Conservation (phyloP, 345 rosid genomes). For the Mallotus nudiflorus region DNA sequence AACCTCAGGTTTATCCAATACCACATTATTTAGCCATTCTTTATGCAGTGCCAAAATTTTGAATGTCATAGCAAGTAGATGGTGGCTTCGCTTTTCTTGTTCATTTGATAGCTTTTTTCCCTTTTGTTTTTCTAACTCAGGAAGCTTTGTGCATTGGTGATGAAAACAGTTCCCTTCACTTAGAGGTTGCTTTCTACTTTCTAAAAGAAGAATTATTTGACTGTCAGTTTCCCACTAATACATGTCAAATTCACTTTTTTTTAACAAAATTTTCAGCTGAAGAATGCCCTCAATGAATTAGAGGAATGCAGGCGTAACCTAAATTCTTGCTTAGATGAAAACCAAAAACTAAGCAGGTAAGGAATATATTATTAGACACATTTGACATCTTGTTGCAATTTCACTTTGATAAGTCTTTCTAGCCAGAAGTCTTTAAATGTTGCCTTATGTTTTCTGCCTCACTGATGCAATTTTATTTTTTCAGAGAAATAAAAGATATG, state of each 20-base stretch:
- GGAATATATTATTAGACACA: no score
- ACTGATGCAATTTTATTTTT: slow-evolving; percentile 26
- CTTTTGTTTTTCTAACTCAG: slow-evolving; percentile 34
- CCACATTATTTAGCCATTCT: slow-evolving; percentile 9
- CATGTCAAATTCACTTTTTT: slow-evolving; percentile 22
- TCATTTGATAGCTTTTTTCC: slow-evolving; percentile 4
- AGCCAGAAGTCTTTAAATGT: background rate
- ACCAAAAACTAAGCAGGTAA: slow-evolving; percentile 71
- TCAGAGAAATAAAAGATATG: slow-evolving; percentile 71
- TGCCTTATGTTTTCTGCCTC: slow-evolving; percentile 10
- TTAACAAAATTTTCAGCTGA: slow-evolving; percentile 42
- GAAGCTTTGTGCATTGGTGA: slow-evolving; percentile 42
- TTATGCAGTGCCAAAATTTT: slow-evolving; percentile 2
- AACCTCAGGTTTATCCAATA: slow-evolving; percentile 62
- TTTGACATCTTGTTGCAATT: no score
- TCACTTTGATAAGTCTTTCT: background rate
- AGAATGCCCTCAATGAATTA: slow-evolving; percentile 55
- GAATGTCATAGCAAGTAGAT: background rate
- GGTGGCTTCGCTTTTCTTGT: slow-evolving; percentile 15
- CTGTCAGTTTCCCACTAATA: slow-evolving; percentile 17
- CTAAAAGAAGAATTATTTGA: slow-evolving; percentile 16
- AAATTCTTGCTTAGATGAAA: slow-evolving; percentile 74
- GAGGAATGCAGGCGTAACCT: slow-evolving; percentile 72
- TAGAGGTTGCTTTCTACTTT: slow-evolving; percentile 54
- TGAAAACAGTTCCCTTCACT: slow-evolving; percentile 52